These are phyloP conservation scores for Mimosa pudica DNA, from an alignment of 306 rosid genomes.

Conservation along the genomic window DNA sequence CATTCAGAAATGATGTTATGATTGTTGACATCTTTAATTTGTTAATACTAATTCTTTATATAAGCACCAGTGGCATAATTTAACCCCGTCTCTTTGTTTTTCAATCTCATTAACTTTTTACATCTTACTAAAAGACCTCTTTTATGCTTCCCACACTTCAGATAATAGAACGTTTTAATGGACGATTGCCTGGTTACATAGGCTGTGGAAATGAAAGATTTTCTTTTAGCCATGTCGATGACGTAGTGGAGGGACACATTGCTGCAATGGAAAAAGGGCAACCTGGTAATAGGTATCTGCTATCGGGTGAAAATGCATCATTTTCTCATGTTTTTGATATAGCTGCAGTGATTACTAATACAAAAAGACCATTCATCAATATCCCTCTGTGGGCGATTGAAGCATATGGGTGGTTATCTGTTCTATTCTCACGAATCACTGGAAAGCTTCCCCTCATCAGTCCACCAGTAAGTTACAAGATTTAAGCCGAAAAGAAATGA, in stretches of 20 bases:
- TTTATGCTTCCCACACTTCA: slow-evolving; percentile 37
- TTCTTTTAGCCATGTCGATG: slow-evolving; percentile 86
- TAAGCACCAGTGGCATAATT: not conserved
- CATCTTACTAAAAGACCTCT: not conserved
- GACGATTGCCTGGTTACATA: slow-evolving; percentile 87
- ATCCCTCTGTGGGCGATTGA: slow-evolving; percentile 79
- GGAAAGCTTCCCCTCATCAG: slow-evolving; percentile 84
- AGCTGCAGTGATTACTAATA: slow-evolving; percentile 68
- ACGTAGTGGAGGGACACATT: slow-evolving; percentile 86
- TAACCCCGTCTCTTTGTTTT: not conserved
- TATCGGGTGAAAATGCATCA: slow-evolving; percentile 91
- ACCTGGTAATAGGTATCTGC: slow-evolving; percentile 71
- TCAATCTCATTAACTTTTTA: slow-evolving; percentile 3
- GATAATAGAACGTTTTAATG: slow-evolving; percentile 76
- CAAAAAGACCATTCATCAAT: slow-evolving; percentile 55
- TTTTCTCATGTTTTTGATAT: slow-evolving; percentile 70
- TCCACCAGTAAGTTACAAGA: slow-evolving; percentile 69
- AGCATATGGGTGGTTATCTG: slow-evolving; percentile 68
- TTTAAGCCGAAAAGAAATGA: slow-evolving; percentile 16
- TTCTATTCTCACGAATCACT: slow-evolving; percentile 59
- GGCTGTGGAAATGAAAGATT: slow-evolving; percentile 67
- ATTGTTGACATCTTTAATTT: not conserved
- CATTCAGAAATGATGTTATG: slow-evolving; percentile 8
- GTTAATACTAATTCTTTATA: not conserved
- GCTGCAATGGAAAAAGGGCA: slow-evolving; percentile 66